A percentile compares a stretch with the other conserved stretches of the same genome.
These are phyloP conservation scores for Aspergillus sergii DNA, from an alignment of 2,329 filamentous ascomycete species.

Conservation along the genomic window DNA sequence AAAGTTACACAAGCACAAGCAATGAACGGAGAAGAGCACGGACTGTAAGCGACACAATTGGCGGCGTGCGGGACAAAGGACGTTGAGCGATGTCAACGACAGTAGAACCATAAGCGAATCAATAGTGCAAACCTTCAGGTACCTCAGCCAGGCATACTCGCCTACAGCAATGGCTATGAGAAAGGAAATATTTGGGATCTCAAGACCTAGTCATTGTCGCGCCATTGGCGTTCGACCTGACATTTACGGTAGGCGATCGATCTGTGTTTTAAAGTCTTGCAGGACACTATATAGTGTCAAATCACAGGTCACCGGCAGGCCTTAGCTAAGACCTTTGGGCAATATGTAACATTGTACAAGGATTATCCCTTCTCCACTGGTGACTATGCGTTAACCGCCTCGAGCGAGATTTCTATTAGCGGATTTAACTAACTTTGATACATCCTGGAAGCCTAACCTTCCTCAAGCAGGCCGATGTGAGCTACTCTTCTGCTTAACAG, in stretches of 20 bases:
- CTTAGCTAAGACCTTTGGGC: background rate
- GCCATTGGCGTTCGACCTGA: accelerated
- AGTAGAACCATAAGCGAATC: accelerated
- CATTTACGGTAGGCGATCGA: background rate
- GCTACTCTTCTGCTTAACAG: too few relatives aligned
- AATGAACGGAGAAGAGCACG: accelerated
- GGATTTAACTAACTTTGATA: accelerated
- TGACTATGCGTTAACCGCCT: background rate
- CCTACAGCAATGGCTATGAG: background rate
- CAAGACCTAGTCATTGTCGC: background rate
- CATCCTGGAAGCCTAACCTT: background rate
- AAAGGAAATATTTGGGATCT: background rate
- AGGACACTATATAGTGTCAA: background rate
- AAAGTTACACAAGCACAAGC: background rate
- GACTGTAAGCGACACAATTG: background rate
- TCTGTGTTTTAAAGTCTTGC: background rate
- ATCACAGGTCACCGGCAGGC: background rate
- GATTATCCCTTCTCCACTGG: background rate
- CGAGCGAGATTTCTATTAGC: background rate
- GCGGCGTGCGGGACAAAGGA: background rate
- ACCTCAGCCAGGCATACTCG: background rate
- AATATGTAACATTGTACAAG: background rate
- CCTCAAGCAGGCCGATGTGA: too few relatives aligned
- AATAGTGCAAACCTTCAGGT: background rate
- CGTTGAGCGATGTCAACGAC: background rate